phyloP scores from a whole-genome alignment of 768 basidiomycete genomes.

The Termitomyces sp. region DNA sequence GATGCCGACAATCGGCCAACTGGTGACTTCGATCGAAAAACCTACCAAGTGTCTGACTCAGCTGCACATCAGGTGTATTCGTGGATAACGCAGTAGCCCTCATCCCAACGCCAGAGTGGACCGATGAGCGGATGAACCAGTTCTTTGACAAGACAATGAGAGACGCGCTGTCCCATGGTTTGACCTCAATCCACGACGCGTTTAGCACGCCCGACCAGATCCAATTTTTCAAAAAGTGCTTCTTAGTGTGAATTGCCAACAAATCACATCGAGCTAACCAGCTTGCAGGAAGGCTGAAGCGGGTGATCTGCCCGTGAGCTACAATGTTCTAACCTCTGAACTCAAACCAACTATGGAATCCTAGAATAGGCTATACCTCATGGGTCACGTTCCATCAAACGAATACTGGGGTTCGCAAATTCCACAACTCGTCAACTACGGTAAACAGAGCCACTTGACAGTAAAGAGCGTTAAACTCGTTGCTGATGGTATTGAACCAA shows the following conservation, averaged over 20 bases:
- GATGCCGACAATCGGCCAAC: slow-evolving; percentile 63
- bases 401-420: slow-evolving; percentile 67
- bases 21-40: slow-evolving; percentile 32
- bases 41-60: not conserved
- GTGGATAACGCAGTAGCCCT: slow-evolving; percentile 87
- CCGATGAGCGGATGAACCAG: slow-evolving; percentile 49
- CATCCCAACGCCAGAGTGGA: slow-evolving; percentile 63
- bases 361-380: slow-evolving; percentile 59
- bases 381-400: slow-evolving; percentile 50
- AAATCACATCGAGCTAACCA: not conserved
- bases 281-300: slow-evolving; percentile 60
- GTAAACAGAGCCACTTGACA: slow-evolving; percentile 49
- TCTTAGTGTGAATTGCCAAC: not conserved
- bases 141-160: slow-evolving; percentile 63
- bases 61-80: slow-evolving; percentile 51
- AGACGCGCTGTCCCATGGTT: slow-evolving; percentile 72
- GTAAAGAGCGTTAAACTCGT: slow-evolving; percentile 71
- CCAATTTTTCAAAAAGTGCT: slow-evolving; percentile 63
- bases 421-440: slow-evolving; percentile 57
- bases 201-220: slow-evolving; percentile 46
- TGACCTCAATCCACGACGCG: slow-evolving; percentile 90
- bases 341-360: not conserved
- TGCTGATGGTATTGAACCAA: slow-evolving; percentile 55
- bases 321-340: not conserved
- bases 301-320: slow-evolving; percentile 63